phyloP scores from a whole-genome alignment of 352 stramenopile genomes.

The Pythium coloratum region DNA sequence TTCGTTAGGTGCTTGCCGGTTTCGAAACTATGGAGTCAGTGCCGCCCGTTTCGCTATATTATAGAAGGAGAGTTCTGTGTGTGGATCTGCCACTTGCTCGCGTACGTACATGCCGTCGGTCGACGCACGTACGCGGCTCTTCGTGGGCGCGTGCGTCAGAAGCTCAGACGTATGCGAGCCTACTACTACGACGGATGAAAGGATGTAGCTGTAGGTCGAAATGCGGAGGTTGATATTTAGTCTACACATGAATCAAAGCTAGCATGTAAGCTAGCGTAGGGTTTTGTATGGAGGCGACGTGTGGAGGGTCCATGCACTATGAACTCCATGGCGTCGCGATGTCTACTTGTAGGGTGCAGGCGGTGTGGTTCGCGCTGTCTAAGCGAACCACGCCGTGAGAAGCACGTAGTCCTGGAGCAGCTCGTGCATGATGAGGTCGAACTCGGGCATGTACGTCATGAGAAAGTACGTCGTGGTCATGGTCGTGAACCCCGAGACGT shows the following conservation, averaged over 20 bases:
- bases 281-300: neutral
- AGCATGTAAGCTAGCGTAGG: neutral
- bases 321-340: neutral
- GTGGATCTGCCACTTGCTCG: neutral
- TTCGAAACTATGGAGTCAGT: neutral
- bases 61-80: neutral
- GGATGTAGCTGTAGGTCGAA: neutral
- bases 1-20: neutral
- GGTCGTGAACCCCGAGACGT: constrained; percentile 75
- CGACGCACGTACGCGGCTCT: neutral
- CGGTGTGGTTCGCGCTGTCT: constrained; percentile 1
- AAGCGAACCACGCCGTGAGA: constrained; percentile 45
- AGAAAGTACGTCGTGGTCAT: constrained; percentile 75
- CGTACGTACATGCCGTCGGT: neutral
- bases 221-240: constrained; percentile 11
- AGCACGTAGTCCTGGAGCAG: constrained; percentile 60
- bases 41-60: neutral
- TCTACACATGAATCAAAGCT: constrained; percentile 5
- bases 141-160: neutral
- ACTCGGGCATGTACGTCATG: constrained; percentile 73
- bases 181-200: no score
- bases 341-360: neutral
- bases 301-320: neutral
- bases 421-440: constrained; percentile 78
- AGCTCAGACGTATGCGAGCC: neutral